A percentile compares a stretch with the other conserved stretches of the same genome.
phyloP scores from a whole-genome alignment of 2,329 filamentous ascomycete genomes.

The Fusarium miscanthi region DNA sequence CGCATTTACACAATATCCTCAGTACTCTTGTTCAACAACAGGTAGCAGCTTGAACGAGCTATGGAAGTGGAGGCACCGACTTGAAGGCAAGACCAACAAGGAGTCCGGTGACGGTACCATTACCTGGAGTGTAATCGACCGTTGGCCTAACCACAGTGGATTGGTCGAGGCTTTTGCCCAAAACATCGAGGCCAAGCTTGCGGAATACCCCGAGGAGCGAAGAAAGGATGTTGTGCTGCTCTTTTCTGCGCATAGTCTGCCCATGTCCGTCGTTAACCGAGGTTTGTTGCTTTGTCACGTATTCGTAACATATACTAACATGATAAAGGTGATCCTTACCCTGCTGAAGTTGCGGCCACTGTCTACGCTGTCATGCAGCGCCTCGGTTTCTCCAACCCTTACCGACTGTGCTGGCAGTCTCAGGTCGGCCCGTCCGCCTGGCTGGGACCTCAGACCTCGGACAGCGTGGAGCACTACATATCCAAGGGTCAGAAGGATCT shows the following conservation, averaged over 20 bases:
- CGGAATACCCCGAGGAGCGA: constrained; percentile 84
- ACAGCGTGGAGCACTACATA: constrained; percentile 89
- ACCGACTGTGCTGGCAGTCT: constrained; percentile 96
- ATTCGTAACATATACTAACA: constrained; percentile 42
- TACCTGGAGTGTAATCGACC: constrained; percentile 96
- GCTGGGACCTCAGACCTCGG: constrained; percentile 92
- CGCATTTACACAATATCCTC: constrained; percentile 97
- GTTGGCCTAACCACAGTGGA: constrained; percentile 93
- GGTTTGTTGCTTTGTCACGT: constrained; percentile 56
- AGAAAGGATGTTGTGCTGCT: constrained; percentile 85
- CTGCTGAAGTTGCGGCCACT: constrained; percentile 93
- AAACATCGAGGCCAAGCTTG: constrained; percentile 88
- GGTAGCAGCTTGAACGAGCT: constrained; percentile 96
- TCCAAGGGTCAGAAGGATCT: constrained; percentile 92
- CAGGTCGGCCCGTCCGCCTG: constrained; percentile 96
- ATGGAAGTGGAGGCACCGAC: constrained; percentile 93
- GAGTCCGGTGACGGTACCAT: constrained; percentile 74
- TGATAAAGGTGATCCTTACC: constrained; percentile 85
- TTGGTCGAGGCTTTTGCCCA: constrained; percentile 91
- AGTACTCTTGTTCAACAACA: constrained; percentile 98
- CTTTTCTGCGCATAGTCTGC: constrained; percentile 95
- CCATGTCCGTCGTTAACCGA: constrained; percentile 97
- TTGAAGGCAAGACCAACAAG: constrained; percentile 79
- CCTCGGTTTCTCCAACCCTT: constrained; percentile 87
- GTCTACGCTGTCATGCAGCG: constrained; percentile 97